These are phyloP conservation scores for Erodium trifolium DNA, from an alignment of 441 rosid genomes.

Conservation along the genomic window DNA sequence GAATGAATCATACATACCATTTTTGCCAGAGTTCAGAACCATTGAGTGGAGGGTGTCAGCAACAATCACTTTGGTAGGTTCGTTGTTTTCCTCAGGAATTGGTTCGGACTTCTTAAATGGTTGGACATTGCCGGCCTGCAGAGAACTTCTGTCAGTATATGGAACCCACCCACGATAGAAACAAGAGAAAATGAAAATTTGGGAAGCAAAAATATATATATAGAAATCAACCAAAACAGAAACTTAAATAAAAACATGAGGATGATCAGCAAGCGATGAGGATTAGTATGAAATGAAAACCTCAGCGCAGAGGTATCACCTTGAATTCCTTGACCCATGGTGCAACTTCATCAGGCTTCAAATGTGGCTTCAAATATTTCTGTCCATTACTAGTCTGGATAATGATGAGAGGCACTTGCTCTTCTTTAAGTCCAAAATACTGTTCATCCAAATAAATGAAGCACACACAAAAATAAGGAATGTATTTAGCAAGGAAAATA, in stretches of 20 bases:
- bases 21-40: constrained; percentile 76
- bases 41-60: constrained; percentile 73
- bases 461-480: not conserved
- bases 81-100: constrained; percentile 64
- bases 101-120: constrained; percentile 73
- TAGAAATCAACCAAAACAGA: not conserved
- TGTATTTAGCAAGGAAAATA: not conserved
- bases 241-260: not conserved
- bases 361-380: constrained; percentile 63
- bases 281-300: too few species aligned
- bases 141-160: too few species aligned
- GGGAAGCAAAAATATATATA: not conserved
- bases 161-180: too few species aligned
- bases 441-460: constrained; percentile 28
- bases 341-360: constrained; percentile 61
- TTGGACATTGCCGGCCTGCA: constrained; percentile 72
- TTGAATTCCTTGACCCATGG: constrained; percentile 82
- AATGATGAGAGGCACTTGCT: constrained; percentile 73
- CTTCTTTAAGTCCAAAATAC: constrained; percentile 84
- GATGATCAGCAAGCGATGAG: too few species aligned
- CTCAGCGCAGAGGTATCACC: constrained; percentile 30
- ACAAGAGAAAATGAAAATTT: not conserved
- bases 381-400: constrained; percentile 56
- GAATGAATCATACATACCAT: constrained; percentile 41
- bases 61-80: constrained; percentile 88